Evolutionary conservation across 805 yeast species (phyloP).

Genomic region (Myxozyma nipponensis): DNA sequence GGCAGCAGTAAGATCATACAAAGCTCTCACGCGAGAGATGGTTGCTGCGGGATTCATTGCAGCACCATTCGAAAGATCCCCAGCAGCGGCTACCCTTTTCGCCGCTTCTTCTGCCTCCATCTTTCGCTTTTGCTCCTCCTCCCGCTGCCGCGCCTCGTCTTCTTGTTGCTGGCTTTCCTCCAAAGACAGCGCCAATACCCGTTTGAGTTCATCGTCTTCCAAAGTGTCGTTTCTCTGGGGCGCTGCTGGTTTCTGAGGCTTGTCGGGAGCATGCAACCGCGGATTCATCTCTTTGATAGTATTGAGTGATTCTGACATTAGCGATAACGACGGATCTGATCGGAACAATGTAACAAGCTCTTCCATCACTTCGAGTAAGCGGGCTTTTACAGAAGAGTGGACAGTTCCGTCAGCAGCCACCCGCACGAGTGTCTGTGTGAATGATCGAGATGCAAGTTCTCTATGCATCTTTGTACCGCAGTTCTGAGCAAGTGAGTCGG

Average conservation of each 20-base stretch:
- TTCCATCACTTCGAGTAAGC: constrained; percentile 61
- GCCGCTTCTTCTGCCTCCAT: constrained; percentile 12
- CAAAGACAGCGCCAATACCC: constrained; percentile 70
- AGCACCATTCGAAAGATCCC: constrained; percentile 1
- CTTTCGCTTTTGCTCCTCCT: neutral
- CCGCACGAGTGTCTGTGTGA: constrained; percentile 47
- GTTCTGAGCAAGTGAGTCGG: constrained; percentile 66
- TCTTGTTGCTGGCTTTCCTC: constrained; percentile 45
- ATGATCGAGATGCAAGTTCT: constrained; percentile 55
- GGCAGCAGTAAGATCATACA: constrained; percentile 71
- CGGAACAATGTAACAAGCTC: constrained; percentile 64
- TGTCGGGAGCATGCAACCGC: constrained; percentile 44
- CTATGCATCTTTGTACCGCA: constrained; percentile 68
- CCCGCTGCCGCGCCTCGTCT: neutral
- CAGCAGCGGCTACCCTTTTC: constrained; percentile 4
- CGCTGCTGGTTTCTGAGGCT: constrained; percentile 51
- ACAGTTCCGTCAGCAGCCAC: constrained; percentile 53
- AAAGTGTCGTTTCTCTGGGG: constrained; percentile 4
- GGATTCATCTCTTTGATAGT: constrained; percentile 47
- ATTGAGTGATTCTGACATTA: constrained; percentile 59
- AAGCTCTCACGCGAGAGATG: constrained; percentile 70
- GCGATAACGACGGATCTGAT: constrained; percentile 69
- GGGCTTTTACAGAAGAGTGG: constrained; percentile 64
- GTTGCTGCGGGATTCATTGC: constrained; percentile 31
- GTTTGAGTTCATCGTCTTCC: constrained; percentile 78